Base-by-base conservation (phyloP, 345 rosid species). In the Pistacia vera region DNA sequence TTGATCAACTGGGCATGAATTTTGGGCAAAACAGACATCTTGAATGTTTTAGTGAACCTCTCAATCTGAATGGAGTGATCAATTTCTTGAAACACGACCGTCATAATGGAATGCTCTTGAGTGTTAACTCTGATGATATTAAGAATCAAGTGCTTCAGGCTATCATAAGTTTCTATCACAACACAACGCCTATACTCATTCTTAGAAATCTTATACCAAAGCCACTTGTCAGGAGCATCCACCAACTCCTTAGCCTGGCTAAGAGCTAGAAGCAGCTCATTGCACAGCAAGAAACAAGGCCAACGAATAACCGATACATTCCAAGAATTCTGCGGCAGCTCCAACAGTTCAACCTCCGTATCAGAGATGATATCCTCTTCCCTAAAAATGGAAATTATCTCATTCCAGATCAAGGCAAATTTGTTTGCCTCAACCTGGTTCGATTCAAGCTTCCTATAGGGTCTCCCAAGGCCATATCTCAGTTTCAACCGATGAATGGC, bases 311-410 rank as follows among this genome's bases (percentile, higher is more conserved):
- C 99, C 69, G 88, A 82, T 60, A 92, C 96, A 79, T 93, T 87
- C 98, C 98, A 95, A 62, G 90, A 80, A 90, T 95, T 95, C 71
- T 89, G 90, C 51, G 98, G 95, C 82, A 93, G 83, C 86, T 95
- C 98, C 85, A 93, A 79, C 46, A 95, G 85, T 85, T 95, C 99
- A 56, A 92, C 87, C 85, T 95, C 99, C 9, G 66, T 73, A 77
- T 95, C 98, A 86, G 97, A 90, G 79, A 95, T 88, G 64, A 95
- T 92, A 86, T 95, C 99, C 83, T 95, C 99, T 78, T 95, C 99
- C 88, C 99, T 92, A 84, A 95, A 95, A 52, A 84, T 90, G 44
- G 78, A 44, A 78, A 95, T 90, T 63, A 95, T 89, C 90, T 93
- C 97, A 81, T 95, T 95, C 99, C 99, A 95, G 68, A 95, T 84